Evolutionary conservation across 768 basidiomycete genomes (phyloP).

Genomic region (Mycena leptocephala): DNA sequence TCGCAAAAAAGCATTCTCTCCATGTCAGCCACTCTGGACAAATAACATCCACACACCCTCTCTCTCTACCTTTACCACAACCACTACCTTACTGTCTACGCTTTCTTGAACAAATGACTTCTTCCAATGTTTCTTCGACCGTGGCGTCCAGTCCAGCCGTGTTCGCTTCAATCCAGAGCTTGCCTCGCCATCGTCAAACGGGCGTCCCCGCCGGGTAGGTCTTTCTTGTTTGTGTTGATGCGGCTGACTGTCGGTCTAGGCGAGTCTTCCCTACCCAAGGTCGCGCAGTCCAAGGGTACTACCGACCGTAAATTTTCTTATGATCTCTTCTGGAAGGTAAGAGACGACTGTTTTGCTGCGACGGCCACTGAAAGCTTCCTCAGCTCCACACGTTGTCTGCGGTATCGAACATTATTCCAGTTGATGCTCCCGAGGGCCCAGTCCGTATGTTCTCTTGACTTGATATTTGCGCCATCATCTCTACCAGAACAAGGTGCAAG

Average conservation of each 20-base stretch:
- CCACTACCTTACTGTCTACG: neutral
- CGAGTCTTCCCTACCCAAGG: slow-evolving; percentile 53
- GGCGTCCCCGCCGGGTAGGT: slow-evolving; percentile 28
- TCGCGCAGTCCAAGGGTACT: slow-evolving; percentile 56
- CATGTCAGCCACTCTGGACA: slow-evolving; percentile 26
- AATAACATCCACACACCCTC: neutral
- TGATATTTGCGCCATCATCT: neutral
- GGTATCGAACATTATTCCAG: slow-evolving; percentile 4
- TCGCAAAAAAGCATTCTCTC: neutral
- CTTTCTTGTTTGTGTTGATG: neutral
- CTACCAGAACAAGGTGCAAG: neutral
- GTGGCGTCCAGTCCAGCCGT: slow-evolving; percentile 25
- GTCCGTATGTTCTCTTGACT: neutral
- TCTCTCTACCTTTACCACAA: neutral
- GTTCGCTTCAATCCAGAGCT: slow-evolving; percentile 26
- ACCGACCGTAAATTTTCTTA: slow-evolving; percentile 50
- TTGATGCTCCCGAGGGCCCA: slow-evolving; percentile 1
- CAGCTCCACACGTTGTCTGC: slow-evolving; percentile 24
- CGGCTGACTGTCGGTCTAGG: slow-evolving; percentile 29
- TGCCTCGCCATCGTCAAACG: slow-evolving; percentile 15
- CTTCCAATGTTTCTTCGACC: slow-evolving; percentile 14
- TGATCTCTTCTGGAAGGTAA: slow-evolving; percentile 56
- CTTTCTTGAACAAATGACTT: slow-evolving; percentile 10
- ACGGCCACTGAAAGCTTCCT: neutral
- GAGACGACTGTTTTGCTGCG: neutral